Evolutionary conservation across 78 protist species (phyloP).

Genomic region (Isochrysis galbana): DNA sequence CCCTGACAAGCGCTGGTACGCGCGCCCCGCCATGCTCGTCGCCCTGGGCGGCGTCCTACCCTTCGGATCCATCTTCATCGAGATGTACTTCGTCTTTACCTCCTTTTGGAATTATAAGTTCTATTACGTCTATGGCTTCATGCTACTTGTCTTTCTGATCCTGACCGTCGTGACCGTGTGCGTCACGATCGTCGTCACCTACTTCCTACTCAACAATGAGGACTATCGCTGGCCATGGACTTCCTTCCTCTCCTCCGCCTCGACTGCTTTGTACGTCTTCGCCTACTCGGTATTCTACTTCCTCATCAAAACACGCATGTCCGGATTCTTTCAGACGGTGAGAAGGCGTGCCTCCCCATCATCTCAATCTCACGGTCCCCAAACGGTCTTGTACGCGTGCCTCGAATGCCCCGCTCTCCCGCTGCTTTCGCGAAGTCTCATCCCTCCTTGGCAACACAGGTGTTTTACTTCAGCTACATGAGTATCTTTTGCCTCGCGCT

Average conservation of each 20-base stretch:
- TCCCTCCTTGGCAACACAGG: too few species aligned
- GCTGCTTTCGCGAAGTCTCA: too few species aligned
- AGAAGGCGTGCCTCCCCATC: too few species aligned
- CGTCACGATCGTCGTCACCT: conserved; percentile 73
- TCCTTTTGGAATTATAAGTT: conserved; percentile 93
- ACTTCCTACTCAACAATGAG: conserved; percentile 84
- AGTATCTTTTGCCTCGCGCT: too few species aligned
- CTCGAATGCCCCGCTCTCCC: too few species aligned
- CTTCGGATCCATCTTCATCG: conserved; percentile 90
- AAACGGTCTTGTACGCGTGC: too few species aligned
- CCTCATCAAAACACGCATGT: conserved; percentile 72
- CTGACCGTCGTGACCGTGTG: conserved; percentile 78
- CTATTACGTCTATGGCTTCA: conserved; percentile 91
- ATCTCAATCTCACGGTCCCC: too few species aligned
- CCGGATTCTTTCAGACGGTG: conserved; percentile 73
- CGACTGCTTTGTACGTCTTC: conserved; percentile 72
- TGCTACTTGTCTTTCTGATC: conserved; percentile 74
- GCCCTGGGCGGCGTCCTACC: conserved; percentile 82
- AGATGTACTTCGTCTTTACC: conserved; percentile 89
- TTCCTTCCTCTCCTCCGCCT: conserved; percentile 40
- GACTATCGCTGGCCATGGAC: conserved; percentile 92
- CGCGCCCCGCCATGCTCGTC: background rate
- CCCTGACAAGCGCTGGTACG: conserved; percentile 54
- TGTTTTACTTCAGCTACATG: too few species aligned
- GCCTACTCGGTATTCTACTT: conserved; percentile 86